These are phyloP conservation scores for Hypoxylon fuscum DNA, from an alignment of 495 filamentous ascomycete species.

Conservation along the genomic window DNA sequence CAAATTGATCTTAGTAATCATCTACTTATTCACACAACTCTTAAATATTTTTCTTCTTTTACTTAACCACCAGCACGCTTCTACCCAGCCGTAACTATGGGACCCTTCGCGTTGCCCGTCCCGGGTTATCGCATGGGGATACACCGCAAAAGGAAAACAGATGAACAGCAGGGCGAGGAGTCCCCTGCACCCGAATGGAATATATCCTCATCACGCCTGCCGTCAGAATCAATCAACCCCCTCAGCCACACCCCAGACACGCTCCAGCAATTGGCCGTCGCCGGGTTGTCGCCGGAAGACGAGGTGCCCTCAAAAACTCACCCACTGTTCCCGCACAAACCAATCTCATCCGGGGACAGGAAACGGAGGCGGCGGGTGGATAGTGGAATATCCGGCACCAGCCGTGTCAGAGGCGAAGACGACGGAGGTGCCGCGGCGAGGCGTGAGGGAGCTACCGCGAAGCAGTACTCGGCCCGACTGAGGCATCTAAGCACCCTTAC, in stretches of 20 bases:
- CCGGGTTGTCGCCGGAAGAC: conserved; percentile 46
- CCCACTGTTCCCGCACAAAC: conserved; percentile 56
- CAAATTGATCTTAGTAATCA: too few relatives aligned
- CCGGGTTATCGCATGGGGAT: conserved; percentile 39
- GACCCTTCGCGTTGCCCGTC: conserved; percentile 38
- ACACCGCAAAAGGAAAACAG: conserved; percentile 24
- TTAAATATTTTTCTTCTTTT: too few relatives aligned
- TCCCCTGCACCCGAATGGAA: conserved; percentile 10
- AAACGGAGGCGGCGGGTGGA: conserved; percentile 11
- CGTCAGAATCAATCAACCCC: conserved; percentile 54
- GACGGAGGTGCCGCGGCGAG: neutral
- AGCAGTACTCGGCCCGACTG: conserved; percentile 31
- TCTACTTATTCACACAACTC: too few relatives aligned
- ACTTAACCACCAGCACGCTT: too few relatives aligned
- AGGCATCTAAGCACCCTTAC: conserved; percentile 45
- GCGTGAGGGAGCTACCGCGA: conserved; percentile 7
- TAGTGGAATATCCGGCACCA: neutral
- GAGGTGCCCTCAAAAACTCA: conserved; percentile 48
- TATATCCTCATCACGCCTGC: conserved; percentile 30
- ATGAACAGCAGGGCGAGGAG: neutral
- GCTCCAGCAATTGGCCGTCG: conserved; percentile 51
- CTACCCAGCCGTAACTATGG: conserved; percentile 14
- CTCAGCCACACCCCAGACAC: conserved; percentile 53
- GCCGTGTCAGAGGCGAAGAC: neutral
- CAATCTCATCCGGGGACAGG: conserved; percentile 23